These are phyloP conservation scores for Geotrichum reessii DNA, from an alignment of 1,139 yeast species.

Conservation along the genomic window DNA sequence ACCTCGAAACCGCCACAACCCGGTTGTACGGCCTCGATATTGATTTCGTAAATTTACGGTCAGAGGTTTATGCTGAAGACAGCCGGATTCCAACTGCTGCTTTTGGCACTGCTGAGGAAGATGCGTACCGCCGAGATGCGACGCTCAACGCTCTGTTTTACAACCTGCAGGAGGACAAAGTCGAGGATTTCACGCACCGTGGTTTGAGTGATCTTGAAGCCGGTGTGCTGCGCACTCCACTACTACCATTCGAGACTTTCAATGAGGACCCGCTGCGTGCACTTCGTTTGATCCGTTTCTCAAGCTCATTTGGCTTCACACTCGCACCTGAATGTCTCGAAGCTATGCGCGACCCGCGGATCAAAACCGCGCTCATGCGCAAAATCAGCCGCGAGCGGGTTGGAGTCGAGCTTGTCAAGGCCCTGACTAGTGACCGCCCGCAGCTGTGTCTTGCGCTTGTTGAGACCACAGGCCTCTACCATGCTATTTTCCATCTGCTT, in stretches of 20 bases:
- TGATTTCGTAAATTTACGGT: constrained; percentile 86
- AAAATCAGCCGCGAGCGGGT: constrained; percentile 90
- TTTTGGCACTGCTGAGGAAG: constrained; percentile 87
- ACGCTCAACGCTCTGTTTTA: constrained; percentile 85
- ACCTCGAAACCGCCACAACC: constrained; percentile 93
- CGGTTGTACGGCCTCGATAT: constrained; percentile 72
- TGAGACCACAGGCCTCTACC: constrained; percentile 49
- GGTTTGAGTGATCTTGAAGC: constrained; percentile 66
- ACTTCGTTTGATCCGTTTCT: constrained; percentile 76
- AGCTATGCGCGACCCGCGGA: constrained; percentile 60
- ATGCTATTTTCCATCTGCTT: constrained; percentile 47
- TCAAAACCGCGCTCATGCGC: constrained; percentile 53
- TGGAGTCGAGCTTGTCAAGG: constrained; percentile 79
- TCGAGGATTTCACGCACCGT: constrained; percentile 76
- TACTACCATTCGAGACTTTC: constrained; percentile 77
- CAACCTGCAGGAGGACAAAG: constrained; percentile 57
- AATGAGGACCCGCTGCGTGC: constrained; percentile 91
- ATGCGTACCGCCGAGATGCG: constrained; percentile 90
- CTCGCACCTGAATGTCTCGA: constrained; percentile 54
- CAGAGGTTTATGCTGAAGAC: constrained; percentile 75
- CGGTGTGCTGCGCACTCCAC: constrained; percentile 81
- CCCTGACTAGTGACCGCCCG: constrained; percentile 58
- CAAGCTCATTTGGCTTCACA: constrained; percentile 65
- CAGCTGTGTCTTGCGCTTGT: constrained; percentile 58
- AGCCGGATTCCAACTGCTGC: constrained; percentile 66